These are phyloP conservation scores for Hygrophoropsis aurantiaca DNA, from an alignment of 768 basidiomycete genomes.

Conservation along the genomic window DNA sequence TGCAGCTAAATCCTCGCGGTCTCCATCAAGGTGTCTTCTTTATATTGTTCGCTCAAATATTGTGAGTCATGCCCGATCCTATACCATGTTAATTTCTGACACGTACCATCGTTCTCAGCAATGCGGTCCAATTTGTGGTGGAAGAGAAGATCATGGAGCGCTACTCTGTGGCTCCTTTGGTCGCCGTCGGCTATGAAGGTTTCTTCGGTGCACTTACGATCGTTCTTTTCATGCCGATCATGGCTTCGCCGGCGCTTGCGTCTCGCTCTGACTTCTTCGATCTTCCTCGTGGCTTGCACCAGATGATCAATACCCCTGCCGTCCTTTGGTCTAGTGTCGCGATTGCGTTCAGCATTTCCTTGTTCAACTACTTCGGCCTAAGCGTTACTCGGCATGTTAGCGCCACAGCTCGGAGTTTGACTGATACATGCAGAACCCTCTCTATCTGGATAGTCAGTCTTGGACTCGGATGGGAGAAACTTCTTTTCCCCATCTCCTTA, in stretches of 20 bases:
- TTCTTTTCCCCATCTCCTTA: constrained; percentile 79
- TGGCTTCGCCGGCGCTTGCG: constrained; percentile 68
- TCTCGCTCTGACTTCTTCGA: constrained; percentile 77
- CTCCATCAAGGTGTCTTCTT: constrained; percentile 73
- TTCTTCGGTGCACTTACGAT: constrained; percentile 86
- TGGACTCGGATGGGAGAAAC: constrained; percentile 85
- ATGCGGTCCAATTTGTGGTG: constrained; percentile 89
- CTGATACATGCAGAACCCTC: constrained; percentile 94
- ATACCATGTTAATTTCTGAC: constrained; percentile 8
- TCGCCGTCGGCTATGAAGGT: constrained; percentile 94
- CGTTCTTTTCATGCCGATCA: constrained; percentile 74
- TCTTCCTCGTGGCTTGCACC: constrained; percentile 83
- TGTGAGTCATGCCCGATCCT: constrained; percentile 61
- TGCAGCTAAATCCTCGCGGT: constrained; percentile 16
- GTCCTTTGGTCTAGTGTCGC: constrained; percentile 69
- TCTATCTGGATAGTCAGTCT: constrained; percentile 95
- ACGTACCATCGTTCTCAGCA: constrained; percentile 43
- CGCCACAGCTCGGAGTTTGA: constrained; percentile 87
- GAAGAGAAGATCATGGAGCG: constrained; percentile 95
- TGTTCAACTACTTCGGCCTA: constrained; percentile 89
- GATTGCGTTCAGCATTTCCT: constrained; percentile 72
- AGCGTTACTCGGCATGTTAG: constrained; percentile 92
- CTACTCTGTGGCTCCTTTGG: constrained; percentile 83
- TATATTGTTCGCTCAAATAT: constrained; percentile 91
- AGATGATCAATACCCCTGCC: constrained; percentile 77